Evolutionary conservation across 169 alveolate genomes (phyloP).

Genomic region (Eimeria falciformis): DNA sequence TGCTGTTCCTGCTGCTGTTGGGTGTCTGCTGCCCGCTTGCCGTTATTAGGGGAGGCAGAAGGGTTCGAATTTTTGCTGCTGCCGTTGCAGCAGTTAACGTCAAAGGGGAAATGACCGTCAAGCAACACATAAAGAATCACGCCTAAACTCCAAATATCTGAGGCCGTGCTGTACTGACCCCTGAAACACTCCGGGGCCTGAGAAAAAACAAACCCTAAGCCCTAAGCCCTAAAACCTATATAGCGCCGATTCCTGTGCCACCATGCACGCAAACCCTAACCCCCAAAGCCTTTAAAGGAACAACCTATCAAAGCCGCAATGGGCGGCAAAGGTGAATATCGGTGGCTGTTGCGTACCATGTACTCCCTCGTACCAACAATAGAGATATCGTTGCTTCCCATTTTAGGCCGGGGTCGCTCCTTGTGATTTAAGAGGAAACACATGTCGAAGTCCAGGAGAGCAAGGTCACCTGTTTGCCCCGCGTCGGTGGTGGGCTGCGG

Average conservation of each 20-base stretch:
- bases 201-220: not conserved
- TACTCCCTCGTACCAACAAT: slow-evolving; percentile 76
- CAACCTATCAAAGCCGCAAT: not conserved
- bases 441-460: slow-evolving; percentile 76
- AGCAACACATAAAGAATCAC: slow-evolving; percentile 73
- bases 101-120: slow-evolving; percentile 80
- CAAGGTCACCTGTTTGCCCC: not conserved
- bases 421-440: slow-evolving; percentile 53
- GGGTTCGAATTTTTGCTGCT: not conserved
- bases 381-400: slow-evolving; percentile 33
- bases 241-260: not conserved
- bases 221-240: not conserved
- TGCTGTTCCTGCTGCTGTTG: slow-evolving; percentile 7
- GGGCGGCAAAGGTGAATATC: too few species aligned
- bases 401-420: slow-evolving; percentile 39
- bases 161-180: slow-evolving; percentile 75
- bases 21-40: not conserved
- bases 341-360: slow-evolving; percentile 72
- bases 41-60: not conserved
- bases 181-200: slow-evolving; percentile 79
- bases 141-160: slow-evolving; percentile 77
- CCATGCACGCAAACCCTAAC: not conserved
- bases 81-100: slow-evolving; percentile 21
- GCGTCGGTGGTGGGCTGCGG: not conserved
- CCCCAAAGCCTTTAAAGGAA: not conserved